Evolutionary conservation across 345 rosid species (phyloP), one percentile per base, ranked within the genome.

Genomic region (Arabis alpina): DNA sequence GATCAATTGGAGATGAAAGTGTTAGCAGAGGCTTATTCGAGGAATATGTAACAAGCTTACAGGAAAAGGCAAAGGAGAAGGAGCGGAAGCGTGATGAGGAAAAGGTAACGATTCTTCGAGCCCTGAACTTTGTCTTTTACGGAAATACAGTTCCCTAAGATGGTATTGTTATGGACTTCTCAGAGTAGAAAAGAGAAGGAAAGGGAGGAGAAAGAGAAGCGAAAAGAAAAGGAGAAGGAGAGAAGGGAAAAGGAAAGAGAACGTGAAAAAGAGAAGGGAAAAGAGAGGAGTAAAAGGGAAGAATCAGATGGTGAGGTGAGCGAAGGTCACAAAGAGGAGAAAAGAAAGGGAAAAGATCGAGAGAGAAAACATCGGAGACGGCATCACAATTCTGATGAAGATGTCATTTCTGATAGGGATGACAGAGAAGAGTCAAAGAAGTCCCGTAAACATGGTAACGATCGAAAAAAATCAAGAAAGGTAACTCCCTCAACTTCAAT

Each of bases 21-120:
- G 69, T 78, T 60, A 78, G 82, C 60, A 87, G 25, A 77, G 93
- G 86, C 77, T 78, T 84, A 57, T 94, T 89, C 64, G 97, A 92
- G 82, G 98, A 94, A 60, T 89, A 89, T 74, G 66, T 85, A 64
- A 64, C 80, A 15, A 80, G 85, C 73, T 79, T 94, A 63, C 86
- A 76, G 67, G 97, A 94, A 78, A 92, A 89, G 81, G 89, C 93
- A 32, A 94, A 87, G 77, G 98, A 94, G 65, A 94, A 92, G 78
- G 99, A 90, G 64, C 91, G 93, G 37, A 92, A 82, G 66, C 89
- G 96, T n/a, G 96, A 89, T 77, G 98, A 94, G 74, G 99, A 92
- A 66, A 94, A 94, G 97, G 97, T 92, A 72, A 5, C 37, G 25
- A 48, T 2, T 55, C 12, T 9, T 65, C n/a, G 2, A 27, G 37